Evolutionary conservation across 768 basidiomycete genomes (phyloP), one percentile per base, ranked within the genome.

Genomic region (Rhizopogon roseolus): DNA sequence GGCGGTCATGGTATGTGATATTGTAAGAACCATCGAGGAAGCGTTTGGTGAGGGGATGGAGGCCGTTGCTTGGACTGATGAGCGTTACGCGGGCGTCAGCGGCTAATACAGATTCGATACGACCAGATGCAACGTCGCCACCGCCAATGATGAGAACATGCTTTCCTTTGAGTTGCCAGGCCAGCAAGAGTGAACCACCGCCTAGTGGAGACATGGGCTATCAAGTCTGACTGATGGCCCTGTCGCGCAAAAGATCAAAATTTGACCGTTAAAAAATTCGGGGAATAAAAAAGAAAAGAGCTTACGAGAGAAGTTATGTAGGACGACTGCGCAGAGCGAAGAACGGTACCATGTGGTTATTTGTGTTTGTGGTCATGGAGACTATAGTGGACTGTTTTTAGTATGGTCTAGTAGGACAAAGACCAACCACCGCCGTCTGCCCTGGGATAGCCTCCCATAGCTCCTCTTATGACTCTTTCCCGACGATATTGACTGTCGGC

Each of bases 131-230:
- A 49, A 99, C 89, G 54, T 88, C 84, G 45, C 97, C 97, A 8
- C 96, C 97, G 41, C 97, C 97, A 60, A 98, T 82, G 62, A 98
- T 81, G 64, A 98, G 86, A 43, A 97, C 92, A 17, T 75, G 78
- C 61, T 90, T 93, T 60, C 79, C 73, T 54, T 81, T 84, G 67
- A 98, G 87, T 69, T 96, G 94, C 89, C 92, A 97, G 36, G 97
- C 96, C 58, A 98, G 75, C 39, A 98, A 80, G 42, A 98, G 81
- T 1, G 94, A 95, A 6, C 84, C 85, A 11, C 88, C 85, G 41
- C 78, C 75, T 0, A 29, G 25, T 25, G 4, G 37, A 17, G 49
- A 17, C 49, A 50, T 22, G 22, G 2, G 22, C 22, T 22, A 22
- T 46, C 5, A 29, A 32, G 32, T 22, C 22, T 22, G 17, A 3